phyloP scores from a whole-genome alignment of 1,284 basidiomycete genomes.

The Fistulinella staudtii region DNA sequence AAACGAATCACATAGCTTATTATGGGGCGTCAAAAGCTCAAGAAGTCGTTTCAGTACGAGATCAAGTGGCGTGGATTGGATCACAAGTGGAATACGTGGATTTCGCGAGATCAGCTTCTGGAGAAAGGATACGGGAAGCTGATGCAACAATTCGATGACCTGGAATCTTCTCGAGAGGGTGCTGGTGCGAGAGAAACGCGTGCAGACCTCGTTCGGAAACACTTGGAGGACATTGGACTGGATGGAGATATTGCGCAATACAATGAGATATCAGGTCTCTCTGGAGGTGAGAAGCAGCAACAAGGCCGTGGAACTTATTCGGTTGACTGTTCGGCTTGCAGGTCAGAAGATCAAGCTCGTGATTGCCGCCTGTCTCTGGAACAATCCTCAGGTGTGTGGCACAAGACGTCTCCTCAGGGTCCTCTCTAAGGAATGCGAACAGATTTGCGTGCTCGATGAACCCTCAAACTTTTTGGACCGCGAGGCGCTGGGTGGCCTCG shows the following conservation, averaged over 20 bases:
- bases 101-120: conserved; percentile 86
- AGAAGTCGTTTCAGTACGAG: conserved; percentile 95
- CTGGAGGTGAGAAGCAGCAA: conserved; percentile 59
- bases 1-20: conserved; percentile 53
- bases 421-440: conserved; percentile 38
- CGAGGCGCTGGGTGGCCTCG: conserved; percentile 87
- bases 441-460: conserved; percentile 75
- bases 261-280: conserved; percentile 90
- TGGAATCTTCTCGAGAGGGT: conserved; percentile 92
- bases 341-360: conserved; percentile 98
- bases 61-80: conserved; percentile 95
- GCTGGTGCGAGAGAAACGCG: conserved; percentile 85
- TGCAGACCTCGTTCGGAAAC: conserved; percentile 78
- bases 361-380: conserved; percentile 93
- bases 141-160: conserved; percentile 94
- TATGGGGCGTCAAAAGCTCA: conserved; percentile 96
- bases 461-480: conserved; percentile 97
- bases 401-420: not conserved
- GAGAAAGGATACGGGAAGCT: conserved; percentile 88
- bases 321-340: conserved; percentile 34
- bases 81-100: conserved; percentile 93
- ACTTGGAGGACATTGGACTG: conserved; percentile 91
- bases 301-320: conserved; percentile 5
- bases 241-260: conserved; percentile 98
- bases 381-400: conserved; percentile 75